phyloP scores from a whole-genome alignment of 352 stramenopile genomes.

The Phytophthora tentaculata region DNA sequence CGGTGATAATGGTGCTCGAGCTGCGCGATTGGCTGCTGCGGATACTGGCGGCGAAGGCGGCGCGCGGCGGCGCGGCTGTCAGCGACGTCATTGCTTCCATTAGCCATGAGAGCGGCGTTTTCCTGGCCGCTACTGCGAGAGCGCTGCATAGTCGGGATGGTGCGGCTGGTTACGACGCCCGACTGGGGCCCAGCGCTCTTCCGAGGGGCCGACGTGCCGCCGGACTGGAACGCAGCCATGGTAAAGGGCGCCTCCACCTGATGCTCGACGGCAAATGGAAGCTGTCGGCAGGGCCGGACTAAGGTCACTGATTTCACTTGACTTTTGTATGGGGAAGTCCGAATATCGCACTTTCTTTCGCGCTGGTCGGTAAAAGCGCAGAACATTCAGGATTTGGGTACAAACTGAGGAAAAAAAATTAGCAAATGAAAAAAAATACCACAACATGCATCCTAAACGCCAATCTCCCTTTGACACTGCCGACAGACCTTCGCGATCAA shows the following conservation, averaged over 20 bases:
- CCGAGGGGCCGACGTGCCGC: slow-evolving; percentile 11
- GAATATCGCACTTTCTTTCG: slow-evolving; percentile 12
- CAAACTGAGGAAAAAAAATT: not conserved
- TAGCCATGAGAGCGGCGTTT: slow-evolving; percentile 19
- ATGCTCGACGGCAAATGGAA: slow-evolving; percentile 12
- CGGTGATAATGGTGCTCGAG: slow-evolving; percentile 43
- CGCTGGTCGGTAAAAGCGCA: slow-evolving; percentile 12
- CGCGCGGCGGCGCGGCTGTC: slow-evolving; percentile 31
- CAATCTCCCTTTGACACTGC: too few species aligned
- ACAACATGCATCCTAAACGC: too few species aligned
- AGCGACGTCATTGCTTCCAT: slow-evolving; percentile 2
- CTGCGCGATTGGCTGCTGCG: slow-evolving; percentile 42
- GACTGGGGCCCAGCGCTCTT: slow-evolving; percentile 10
- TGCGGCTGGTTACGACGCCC: slow-evolving; percentile 17
- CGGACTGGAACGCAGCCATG: slow-evolving; percentile 25
- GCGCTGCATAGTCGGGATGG: slow-evolving; percentile 30
- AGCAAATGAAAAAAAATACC: too few species aligned
- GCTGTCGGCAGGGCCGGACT: slow-evolving; percentile 14
- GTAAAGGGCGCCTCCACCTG: slow-evolving; percentile 9
- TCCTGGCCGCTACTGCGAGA: slow-evolving; percentile 24
- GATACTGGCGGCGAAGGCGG: slow-evolving; percentile 33
- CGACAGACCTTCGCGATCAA: too few species aligned
- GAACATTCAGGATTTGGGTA: slow-evolving; percentile 50
- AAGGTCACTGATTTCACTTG: slow-evolving; percentile 20
- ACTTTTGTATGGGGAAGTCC: slow-evolving; percentile 3